These are phyloP conservation scores for Iodosphaeria phyllophila DNA, from an alignment of 2,329 filamentous ascomycete genomes.

Conservation along the genomic window DNA sequence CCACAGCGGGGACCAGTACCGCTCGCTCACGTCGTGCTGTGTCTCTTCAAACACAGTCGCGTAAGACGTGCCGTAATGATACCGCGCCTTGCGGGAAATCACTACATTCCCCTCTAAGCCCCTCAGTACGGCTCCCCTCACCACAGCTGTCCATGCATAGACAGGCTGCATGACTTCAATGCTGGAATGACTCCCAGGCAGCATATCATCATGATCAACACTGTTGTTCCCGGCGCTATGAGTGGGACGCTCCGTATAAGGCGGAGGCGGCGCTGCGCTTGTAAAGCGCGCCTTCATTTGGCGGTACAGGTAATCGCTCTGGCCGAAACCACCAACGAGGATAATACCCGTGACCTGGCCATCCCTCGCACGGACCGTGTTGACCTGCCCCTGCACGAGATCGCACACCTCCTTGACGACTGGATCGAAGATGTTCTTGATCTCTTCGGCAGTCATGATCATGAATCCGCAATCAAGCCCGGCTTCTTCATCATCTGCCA, in stretches of 20 bases:
- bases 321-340: conserved; percentile 65
- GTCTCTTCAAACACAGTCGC: conserved; percentile 64
- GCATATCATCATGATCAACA: conserved; percentile 27
- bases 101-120: conserved; percentile 67
- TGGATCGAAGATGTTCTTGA: conserved; percentile 59
- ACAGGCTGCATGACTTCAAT: conserved; percentile 70
- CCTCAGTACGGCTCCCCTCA: conserved; percentile 56
- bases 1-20: conserved; percentile 67
- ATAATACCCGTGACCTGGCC: conserved; percentile 56
- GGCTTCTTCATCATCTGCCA: conserved; percentile 58
- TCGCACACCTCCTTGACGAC: conserved; percentile 54
- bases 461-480: conserved; percentile 62
- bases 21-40: conserved; percentile 52
- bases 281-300: conserved; percentile 51
- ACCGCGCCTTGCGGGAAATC: conserved; percentile 52
- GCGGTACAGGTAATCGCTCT: conserved; percentile 59
- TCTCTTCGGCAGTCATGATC: conserved; percentile 48
- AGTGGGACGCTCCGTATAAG: conserved; percentile 54
- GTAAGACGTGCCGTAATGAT: conserved; percentile 67
- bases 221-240: conserved; percentile 32
- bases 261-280: conserved; percentile 34
- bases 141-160: conserved; percentile 67
- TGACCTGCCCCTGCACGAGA: conserved; percentile 48
- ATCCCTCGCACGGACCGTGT: conserved; percentile 39
- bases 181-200: too few relatives aligned